phyloP scores from a whole-genome alignment of 495 filamentous ascomycete genomes.

The Pseudomonodictys pantanalensis region DNA sequence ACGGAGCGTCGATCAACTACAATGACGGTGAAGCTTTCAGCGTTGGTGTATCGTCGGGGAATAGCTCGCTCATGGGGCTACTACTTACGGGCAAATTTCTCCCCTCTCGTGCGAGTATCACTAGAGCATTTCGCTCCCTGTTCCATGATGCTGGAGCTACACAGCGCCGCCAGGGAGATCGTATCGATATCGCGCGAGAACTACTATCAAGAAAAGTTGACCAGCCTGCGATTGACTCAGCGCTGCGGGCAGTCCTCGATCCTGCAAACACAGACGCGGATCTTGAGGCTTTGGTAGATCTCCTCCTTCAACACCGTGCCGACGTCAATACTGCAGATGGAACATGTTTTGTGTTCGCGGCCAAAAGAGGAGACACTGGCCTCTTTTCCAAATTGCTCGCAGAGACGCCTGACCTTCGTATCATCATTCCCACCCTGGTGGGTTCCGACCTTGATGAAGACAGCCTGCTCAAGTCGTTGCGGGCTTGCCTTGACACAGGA shows the following conservation, averaged over 20 bases:
- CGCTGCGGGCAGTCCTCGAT: constrained; percentile 15
- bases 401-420: constrained; percentile 2
- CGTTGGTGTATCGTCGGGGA: constrained; percentile 1
- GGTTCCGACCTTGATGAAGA: constrained; percentile 1
- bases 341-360: constrained; percentile 21
- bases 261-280: not conserved
- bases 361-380: not conserved
- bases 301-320: constrained; percentile 22
- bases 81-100: constrained; percentile 9
- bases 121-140: constrained; percentile 21
- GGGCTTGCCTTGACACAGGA: constrained; percentile 12
- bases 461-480: not conserved
- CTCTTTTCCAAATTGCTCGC: constrained; percentile 20
- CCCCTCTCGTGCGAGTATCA: not conserved
- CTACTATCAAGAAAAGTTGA: constrained; percentile 19
- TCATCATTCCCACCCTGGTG: constrained; percentile 12
- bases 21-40: constrained; percentile 22
- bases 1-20: constrained; percentile 24
- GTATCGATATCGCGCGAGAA: constrained; percentile 3
- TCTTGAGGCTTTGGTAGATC: constrained; percentile 6
- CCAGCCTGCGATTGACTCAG: constrained; percentile 24
- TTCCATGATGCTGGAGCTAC: constrained; percentile 5
- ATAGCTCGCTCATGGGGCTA: not conserved
- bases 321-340: constrained; percentile 27
- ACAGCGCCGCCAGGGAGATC: not conserved